Evolutionary conservation across 176 grass and related monocot species (phyloP).

Genomic region (Sorghum bicolor): DNA sequence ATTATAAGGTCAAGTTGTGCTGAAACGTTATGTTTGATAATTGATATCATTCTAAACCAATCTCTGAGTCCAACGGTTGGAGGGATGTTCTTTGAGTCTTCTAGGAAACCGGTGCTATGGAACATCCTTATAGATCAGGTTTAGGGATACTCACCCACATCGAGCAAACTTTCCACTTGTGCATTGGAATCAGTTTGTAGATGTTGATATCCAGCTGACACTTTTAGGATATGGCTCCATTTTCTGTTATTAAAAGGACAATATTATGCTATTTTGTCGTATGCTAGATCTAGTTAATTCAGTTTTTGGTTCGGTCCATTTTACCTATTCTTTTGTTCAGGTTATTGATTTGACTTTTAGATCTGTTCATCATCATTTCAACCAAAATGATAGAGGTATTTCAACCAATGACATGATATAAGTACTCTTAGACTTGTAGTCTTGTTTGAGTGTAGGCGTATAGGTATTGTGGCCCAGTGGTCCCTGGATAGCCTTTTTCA

Average conservation of each 20-base stretch:
- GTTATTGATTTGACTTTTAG: background rate
- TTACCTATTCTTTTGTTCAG: background rate
- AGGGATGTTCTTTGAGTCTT: background rate
- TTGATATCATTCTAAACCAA: too few relatives aligned
- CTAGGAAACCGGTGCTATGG: background rate
- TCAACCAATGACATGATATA: background rate
- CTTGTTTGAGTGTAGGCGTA: background rate
- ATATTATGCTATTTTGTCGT: background rate
- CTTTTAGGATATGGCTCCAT: background rate
- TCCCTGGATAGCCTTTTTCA: background rate
- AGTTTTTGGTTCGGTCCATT: background rate
- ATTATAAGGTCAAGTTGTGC: background rate
- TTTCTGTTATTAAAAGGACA: background rate
- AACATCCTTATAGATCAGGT: background rate
- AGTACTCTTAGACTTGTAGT: background rate
- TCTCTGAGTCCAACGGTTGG: background rate
- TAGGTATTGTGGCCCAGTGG: background rate
- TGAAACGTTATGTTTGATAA: background rate
- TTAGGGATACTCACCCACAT: background rate
- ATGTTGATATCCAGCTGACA: background rate
- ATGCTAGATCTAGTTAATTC: conserved; percentile 4
- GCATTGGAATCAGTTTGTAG: background rate
- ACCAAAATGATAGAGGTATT: background rate
- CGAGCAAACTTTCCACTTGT: background rate
- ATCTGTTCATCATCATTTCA: background rate